Conservation (phyloP, 805 yeast genomes). For the Metschnikowia sp. region DNA sequence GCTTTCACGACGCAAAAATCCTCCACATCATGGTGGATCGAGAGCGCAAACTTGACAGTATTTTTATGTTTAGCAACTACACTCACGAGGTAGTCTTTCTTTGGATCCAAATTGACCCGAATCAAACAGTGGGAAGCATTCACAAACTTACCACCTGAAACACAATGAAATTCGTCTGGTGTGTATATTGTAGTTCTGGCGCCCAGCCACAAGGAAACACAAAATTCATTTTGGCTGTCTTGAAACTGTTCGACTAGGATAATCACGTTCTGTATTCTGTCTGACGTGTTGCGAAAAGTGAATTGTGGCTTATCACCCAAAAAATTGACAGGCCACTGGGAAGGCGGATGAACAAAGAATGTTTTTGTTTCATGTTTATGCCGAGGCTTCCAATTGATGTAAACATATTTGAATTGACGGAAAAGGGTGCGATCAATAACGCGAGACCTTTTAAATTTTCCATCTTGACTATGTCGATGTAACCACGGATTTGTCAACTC, state of each 20-base stretch:
- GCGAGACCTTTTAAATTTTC: constrained; percentile 17
- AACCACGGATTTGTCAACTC: constrained; percentile 38
- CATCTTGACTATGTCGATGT: constrained; percentile 9
- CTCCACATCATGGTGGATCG: constrained; percentile 25
- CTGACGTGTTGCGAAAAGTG: constrained; percentile 31
- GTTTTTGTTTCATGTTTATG: constrained; percentile 19
- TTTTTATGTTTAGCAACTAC: constrained; percentile 13
- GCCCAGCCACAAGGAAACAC: constrained; percentile 13
- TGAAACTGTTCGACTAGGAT: constrained; percentile 10
- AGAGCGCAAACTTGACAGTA: constrained; percentile 24
- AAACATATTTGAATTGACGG: constrained; percentile 46
- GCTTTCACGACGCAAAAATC: constrained; percentile 29
- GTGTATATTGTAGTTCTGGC: constrained; percentile 3
- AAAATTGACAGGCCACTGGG: constrained; percentile 9
- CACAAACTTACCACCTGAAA: constrained; percentile 25
- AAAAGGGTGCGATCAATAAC: constrained; percentile 19
- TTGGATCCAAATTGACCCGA: constrained; percentile 27
- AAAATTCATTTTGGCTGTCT: constrained; percentile 4
- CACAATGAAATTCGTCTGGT: constrained; percentile 20
- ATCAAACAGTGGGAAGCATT: constrained; percentile 36
- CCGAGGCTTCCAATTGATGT: constrained; percentile 63
- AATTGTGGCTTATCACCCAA: constrained; percentile 44
- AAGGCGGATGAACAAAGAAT: constrained; percentile 21
- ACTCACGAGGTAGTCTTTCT: constrained; percentile 26
- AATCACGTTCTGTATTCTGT: constrained; percentile 27